Conservation (phyloP, 345 rosid genomes). For the Camelina neglecta region DNA sequence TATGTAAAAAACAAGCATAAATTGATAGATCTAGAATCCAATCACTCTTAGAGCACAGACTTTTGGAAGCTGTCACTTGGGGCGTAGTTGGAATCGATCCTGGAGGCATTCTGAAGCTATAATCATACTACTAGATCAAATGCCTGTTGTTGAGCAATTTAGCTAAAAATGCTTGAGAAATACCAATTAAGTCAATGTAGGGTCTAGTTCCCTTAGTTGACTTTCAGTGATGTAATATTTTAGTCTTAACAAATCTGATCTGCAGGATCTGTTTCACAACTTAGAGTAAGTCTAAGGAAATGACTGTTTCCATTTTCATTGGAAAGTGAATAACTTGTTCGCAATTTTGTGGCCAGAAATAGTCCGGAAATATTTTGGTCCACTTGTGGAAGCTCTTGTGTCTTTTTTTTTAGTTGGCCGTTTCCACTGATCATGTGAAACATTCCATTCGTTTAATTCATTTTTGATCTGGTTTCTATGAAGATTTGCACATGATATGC, state of each 20-base stretch:
- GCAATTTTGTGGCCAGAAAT: not conserved
- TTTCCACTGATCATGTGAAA: not conserved
- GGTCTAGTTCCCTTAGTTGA: constrained; percentile 7
- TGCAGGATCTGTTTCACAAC: constrained; percentile 2
- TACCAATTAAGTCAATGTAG: not conserved
- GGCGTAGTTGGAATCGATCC: not conserved
- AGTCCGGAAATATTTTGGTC: not conserved
- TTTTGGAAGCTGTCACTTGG: not conserved
- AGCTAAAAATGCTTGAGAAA: not conserved
- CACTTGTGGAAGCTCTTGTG: not conserved
- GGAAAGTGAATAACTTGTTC: not conserved
- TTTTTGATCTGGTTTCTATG: not conserved
- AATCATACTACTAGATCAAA: not conserved
- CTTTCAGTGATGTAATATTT: constrained; percentile 5
- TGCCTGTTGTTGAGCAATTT: constrained; percentile 3
- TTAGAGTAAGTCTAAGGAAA: not conserved
- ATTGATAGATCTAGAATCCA: not conserved
- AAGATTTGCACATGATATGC: not conserved
- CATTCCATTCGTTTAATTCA: not conserved
- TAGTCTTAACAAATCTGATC: constrained; percentile 1
- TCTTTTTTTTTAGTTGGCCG: not conserved
- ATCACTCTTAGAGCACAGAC: not conserved
- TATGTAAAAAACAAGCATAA: not conserved
- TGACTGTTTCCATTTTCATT: not conserved
- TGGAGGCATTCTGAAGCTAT: not conserved